Evolutionary conservation across 495 filamentous ascomycete species (phyloP).

Genomic region (Neurospora sp.): DNA sequence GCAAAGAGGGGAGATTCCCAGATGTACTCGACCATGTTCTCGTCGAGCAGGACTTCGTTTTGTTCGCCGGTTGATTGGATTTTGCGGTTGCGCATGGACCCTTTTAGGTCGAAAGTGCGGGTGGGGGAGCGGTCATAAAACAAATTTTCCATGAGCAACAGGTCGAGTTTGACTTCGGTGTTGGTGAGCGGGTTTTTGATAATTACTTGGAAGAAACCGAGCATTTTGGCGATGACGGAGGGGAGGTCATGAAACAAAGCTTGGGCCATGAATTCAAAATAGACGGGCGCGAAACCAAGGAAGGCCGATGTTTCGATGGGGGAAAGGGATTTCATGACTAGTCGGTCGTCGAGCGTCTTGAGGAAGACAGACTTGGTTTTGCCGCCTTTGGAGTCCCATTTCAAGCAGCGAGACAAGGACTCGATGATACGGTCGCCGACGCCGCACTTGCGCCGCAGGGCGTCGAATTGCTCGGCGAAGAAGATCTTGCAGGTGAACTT

Average conservation of each 20-base stretch:
- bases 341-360: slow-evolving; percentile 89
- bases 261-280: slow-evolving; percentile 95
- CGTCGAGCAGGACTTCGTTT: slow-evolving; percentile 92
- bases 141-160: slow-evolving; percentile 96
- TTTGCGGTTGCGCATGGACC: slow-evolving; percentile 95
- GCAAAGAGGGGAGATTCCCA: slow-evolving; percentile 94
- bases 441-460: slow-evolving; percentile 82
- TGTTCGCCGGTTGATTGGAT: slow-evolving; percentile 90
- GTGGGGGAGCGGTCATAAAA: slow-evolving; percentile 92
- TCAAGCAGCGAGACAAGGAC: slow-evolving; percentile 84
- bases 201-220: slow-evolving; percentile 93
- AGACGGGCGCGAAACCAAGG: slow-evolving; percentile 86
- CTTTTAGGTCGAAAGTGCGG: slow-evolving; percentile 95
- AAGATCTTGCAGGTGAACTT: slow-evolving; percentile 97
- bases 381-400: slow-evolving; percentile 97
- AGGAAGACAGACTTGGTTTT: slow-evolving; percentile 98
- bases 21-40: slow-evolving; percentile 99
- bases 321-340: slow-evolving; percentile 71
- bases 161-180: slow-evolving; percentile 87
- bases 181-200: slow-evolving; percentile 92
- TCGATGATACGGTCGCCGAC: slow-evolving; percentile 90
- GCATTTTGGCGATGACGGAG: slow-evolving; percentile 97
- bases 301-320: slow-evolving; percentile 89
- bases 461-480: slow-evolving; percentile 96
- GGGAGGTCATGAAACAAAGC: slow-evolving; percentile 93